A percentile compares a stretch with the other conserved stretches of the same genome.
phyloP scores from a whole-genome alignment of 2,329 filamentous ascomycete genomes.

The Colletotrichum ledebouriae region DNA sequence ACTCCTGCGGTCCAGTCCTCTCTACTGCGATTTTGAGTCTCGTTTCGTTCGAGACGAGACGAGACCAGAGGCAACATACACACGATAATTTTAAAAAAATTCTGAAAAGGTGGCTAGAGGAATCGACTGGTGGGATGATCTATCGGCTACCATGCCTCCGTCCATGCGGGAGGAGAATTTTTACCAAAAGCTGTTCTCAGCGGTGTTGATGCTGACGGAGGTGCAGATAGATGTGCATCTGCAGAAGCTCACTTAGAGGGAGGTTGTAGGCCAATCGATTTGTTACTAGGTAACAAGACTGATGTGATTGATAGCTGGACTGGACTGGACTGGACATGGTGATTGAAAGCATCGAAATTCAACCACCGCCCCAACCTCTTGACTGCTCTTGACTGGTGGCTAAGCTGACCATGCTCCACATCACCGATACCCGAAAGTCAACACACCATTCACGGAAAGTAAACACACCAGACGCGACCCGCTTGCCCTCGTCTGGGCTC shows the following conservation, averaged over 20 bases:
- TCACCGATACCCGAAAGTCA: neutral
- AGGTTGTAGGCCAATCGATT: slow-evolving; percentile 6
- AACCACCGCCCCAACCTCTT: neutral
- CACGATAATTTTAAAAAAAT: neutral
- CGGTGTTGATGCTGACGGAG: slow-evolving; percentile 26
- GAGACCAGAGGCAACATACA: slow-evolving; percentile 11
- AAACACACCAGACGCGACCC: slow-evolving; percentile 3
- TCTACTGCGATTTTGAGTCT: neutral
- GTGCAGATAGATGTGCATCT: slow-evolving; percentile 23
- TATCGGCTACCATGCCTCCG: slow-evolving; percentile 18
- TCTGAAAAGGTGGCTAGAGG: neutral
- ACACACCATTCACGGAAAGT: neutral
- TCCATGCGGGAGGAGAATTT: slow-evolving; percentile 22
- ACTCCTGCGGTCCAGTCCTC: slow-evolving; percentile 18
- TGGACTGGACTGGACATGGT: neutral
- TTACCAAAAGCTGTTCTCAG: slow-evolving; percentile 13
- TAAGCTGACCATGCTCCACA: neutral
- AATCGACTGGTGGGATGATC: neutral
- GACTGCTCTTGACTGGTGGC: no score
- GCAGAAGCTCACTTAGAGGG: slow-evolving; percentile 9
- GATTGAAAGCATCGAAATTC: neutral
- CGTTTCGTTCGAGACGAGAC: neutral
- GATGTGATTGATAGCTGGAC: neutral
- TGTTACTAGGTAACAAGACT: neutral
- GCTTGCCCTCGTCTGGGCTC: neutral